Evolutionary conservation across 371 early-diverging fungal species (phyloP), one percentile per base, ranked within the genome.

Genomic region (Apophysomyces variabilis): DNA sequence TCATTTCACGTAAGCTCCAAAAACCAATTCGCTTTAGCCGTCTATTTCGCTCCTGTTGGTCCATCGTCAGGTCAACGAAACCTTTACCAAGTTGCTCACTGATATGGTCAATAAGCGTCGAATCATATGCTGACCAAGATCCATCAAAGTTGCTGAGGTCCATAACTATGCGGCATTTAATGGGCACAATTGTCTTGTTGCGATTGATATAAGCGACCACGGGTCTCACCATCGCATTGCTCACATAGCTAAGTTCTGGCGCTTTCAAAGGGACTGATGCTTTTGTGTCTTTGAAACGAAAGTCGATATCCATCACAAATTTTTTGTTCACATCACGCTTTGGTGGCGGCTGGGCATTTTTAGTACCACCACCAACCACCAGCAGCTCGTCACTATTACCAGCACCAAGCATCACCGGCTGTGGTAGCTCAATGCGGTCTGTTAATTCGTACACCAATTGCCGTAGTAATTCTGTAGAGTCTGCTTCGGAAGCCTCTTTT

Each of bases 141-240:
- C 99, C 99, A 73, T 96, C 92, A 76, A 96, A 96, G 65, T 96
- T 91, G 57, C 89, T 93, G 57, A 93, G 65, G 61, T 90, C 89
- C 81, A 94, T 85, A 26, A 89, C 88, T 8, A 94, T 82, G 54
- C 89, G 88, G 66, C 92, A 91, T 21, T 89, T 85, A 71, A 97
- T 88, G 1, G 95, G 93, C 5, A 95, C 90, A 46, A 87, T 85
- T 1, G 94, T 94, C 38, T 93, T 88, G 76, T 96, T 93, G 12
- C 91, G 88, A 71, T 97, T 96, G 86, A 99, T 92, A 69, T 92
- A 99, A 3, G 92, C 97, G 0, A 97, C 94, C n/a, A 97, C 86
- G 0, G 99, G 98, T 1, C 97, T 84, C 11, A 96, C 88, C 72
- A 96, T 83, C 5, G 97, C 95, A 38, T 89, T 89, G 64, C 85